phyloP scores from a whole-genome alignment of 2,329 filamentous ascomycete species.

The Phaeosphaeria sp. region DNA sequence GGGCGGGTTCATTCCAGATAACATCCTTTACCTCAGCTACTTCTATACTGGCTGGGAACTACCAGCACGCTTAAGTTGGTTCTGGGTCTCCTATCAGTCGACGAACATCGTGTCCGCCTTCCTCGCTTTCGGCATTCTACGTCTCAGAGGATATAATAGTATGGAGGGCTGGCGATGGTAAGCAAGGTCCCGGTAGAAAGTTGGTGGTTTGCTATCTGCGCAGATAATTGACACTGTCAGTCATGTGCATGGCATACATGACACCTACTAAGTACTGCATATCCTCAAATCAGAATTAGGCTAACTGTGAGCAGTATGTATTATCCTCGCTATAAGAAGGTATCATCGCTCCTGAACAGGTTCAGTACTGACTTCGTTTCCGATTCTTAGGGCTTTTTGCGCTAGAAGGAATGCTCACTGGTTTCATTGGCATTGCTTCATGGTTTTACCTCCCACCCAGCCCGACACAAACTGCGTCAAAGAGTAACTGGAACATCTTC shows the following conservation, averaged over 20 bases:
- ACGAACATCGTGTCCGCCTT: slow-evolving; percentile 64
- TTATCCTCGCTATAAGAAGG: no score
- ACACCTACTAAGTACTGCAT: no score
- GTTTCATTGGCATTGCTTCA: slow-evolving; percentile 44
- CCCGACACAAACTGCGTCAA: slow-evolving; percentile 68
- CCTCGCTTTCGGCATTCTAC: slow-evolving; percentile 62
- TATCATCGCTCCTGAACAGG: no score
- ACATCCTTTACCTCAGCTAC: slow-evolving; percentile 73
- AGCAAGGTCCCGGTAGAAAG: no score
- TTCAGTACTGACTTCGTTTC: no score
- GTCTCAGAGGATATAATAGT: slow-evolving; percentile 56
- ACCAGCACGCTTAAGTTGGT: slow-evolving; percentile 69
- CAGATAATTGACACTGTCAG: no score
- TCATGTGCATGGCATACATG: no score
- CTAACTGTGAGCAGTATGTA: no score
- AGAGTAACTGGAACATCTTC: slow-evolving; percentile 49
- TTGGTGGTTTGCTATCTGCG: no score
- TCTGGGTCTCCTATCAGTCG: slow-evolving; percentile 71
- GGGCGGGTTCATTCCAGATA: slow-evolving; percentile 66
- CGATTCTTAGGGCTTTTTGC: slow-evolving; percentile 56
- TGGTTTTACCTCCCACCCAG: slow-evolving; percentile 54
- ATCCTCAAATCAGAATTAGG: no score
- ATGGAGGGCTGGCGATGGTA: slow-evolving; percentile 64
- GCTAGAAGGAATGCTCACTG: slow-evolving; percentile 48
- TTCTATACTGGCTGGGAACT: slow-evolving; percentile 77